Evolutionary conservation across 2,329 filamentous ascomycete species (phyloP).

Genomic region (Diplodia mutila): DNA sequence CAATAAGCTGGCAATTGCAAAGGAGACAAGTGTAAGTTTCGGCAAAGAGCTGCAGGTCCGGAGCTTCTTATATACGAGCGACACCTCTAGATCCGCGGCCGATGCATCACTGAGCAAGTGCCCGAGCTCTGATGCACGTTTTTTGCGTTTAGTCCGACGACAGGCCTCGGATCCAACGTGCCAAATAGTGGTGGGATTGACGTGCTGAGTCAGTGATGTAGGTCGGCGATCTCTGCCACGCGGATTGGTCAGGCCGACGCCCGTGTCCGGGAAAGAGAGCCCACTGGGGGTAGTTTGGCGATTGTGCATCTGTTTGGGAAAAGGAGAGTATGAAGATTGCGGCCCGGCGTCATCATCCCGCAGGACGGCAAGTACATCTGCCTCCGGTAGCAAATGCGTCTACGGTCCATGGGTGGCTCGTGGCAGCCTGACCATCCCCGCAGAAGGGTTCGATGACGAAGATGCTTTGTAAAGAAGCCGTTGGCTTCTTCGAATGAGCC

Average conservation of each 20-base stretch:
- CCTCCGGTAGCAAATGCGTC: not conserved
- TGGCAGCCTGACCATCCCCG: not conserved
- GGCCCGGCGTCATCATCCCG: not conserved
- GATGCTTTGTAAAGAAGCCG: not conserved
- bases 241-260: too few relatives aligned
- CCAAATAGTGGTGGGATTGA: not conserved
- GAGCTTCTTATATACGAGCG: constrained; percentile 13
- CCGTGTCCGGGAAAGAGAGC: too few relatives aligned
- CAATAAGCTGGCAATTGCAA: too few relatives aligned
- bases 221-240: too few relatives aligned
- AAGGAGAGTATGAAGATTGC: not conserved
- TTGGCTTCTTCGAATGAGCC: too few relatives aligned
- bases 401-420: too few relatives aligned
- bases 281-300: too few relatives aligned
- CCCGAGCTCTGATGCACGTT: not conserved
- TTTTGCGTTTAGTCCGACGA: not conserved
- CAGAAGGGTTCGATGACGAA: not conserved
- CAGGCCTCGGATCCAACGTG: too few relatives aligned
- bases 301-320: not conserved
- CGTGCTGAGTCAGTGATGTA: not conserved
- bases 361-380: not conserved
- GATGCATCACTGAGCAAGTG: not conserved
- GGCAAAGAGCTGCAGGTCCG: too few relatives aligned
- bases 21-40: not conserved
- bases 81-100: too few relatives aligned